Base-by-base conservation (phyloP, 768 basidiomycete species). In the Dioszegia crocea region DNA sequence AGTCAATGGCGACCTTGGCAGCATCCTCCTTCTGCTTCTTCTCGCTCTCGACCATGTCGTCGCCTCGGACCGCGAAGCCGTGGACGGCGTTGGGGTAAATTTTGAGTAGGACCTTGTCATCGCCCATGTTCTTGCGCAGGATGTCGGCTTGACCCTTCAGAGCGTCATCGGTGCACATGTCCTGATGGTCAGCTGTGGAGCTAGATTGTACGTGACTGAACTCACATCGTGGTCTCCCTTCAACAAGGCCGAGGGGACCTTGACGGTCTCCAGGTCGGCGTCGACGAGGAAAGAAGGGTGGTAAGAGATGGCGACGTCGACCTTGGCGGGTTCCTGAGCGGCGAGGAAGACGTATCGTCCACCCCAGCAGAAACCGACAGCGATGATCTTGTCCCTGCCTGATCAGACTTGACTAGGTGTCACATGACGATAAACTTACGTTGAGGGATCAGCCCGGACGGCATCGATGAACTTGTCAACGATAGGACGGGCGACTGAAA, bases 301-400 rank as follows among this genome's bases (percentile, higher is more conserved):
- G 60, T 89, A 67, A 14, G 72, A 65, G 24, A 79, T 70, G 16
- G 59, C 73, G 3, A 64, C 64, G 62, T 65, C 66, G 26, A 73
- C 62, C 33, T 47, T 50, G 33, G 60, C 57, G 0, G 62, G 67
- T 8, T 65, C 65, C 41, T 70, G 64, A 14, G 66, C 67, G 3
- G 70, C 60, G 26, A 68, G 31, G 19, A 60, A 60, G n/a, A 57
- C 62, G 48, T 76, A 76, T 61, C 73, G 59, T 12, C 63, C 78
- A 14, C 78, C 78, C 67, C 73, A 77, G 63, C 78, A 78, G 71
- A 75, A 76, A n/a, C 78, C 77, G 21, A 79, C 64, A 3, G 68
- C 67, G 40, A 65, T 72, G 57, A 78, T 63, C 62, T 77, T 77
- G 39, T 66, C 66, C 9, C 68, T 74, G 48, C 16, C 14, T 26